A percentile compares a stretch with the other conserved stretches of the same genome.
Conservation (phyloP, 2,329 filamentous ascomycete genomes). For the Fusarium sp. region DNA sequence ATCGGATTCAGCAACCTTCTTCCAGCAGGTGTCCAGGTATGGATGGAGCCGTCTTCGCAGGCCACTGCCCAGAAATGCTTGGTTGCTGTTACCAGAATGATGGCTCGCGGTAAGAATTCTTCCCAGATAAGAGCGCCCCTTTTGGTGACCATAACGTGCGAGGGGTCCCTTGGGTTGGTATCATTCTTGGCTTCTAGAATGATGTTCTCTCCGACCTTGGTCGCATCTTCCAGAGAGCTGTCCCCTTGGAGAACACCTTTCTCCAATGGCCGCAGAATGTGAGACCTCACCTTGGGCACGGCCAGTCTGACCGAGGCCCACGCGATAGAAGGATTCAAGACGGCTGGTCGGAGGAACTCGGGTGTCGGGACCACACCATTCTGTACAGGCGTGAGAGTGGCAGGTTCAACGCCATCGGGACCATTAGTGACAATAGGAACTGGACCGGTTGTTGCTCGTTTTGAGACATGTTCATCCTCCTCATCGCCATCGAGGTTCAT, state of each 20-base stretch:
- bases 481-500: slow-evolving; percentile 82
- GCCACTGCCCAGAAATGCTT: slow-evolving; percentile 91
- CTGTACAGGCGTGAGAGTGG: slow-evolving; percentile 69
- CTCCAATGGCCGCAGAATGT: slow-evolving; percentile 86
- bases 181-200: slow-evolving; percentile 93
- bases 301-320: slow-evolving; percentile 88
- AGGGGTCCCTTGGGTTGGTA: slow-evolving; percentile 80
- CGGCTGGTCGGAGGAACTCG: slow-evolving; percentile 87
- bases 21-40: slow-evolving; percentile 93
- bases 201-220: slow-evolving; percentile 74
- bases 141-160: slow-evolving; percentile 84
- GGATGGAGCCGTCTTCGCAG: slow-evolving; percentile 91
- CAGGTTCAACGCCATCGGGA: slow-evolving; percentile 81
- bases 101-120: slow-evolving; percentile 87
- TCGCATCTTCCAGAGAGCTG: slow-evolving; percentile 68
- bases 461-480: slow-evolving; percentile 68
- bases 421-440: slow-evolving; percentile 82
- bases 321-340: slow-evolving; percentile 83
- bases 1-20: slow-evolving; percentile 86
- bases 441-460: slow-evolving; percentile 73
- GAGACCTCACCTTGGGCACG: slow-evolving; percentile 85
- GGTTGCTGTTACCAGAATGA: slow-evolving; percentile 92
- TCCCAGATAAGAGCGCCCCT: slow-evolving; percentile 89
- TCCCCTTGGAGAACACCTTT: slow-evolving; percentile 68
- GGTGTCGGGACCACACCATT: slow-evolving; percentile 77